Evolutionary conservation across 1,284 basidiomycete species (phyloP).

Genomic region (Tilletia walkeri): DNA sequence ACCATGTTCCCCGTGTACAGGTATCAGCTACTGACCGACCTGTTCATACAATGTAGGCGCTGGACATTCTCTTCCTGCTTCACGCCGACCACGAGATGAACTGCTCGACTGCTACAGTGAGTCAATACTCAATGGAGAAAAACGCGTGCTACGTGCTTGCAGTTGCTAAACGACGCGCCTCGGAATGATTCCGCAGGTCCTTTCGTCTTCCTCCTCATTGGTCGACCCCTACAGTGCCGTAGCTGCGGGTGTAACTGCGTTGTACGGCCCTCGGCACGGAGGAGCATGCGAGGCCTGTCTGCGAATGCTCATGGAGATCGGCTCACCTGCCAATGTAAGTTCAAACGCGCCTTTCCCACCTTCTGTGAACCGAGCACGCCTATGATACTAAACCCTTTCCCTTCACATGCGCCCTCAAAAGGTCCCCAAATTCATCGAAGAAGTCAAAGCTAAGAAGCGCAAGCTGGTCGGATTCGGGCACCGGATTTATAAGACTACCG

Average conservation of each 20-base stretch:
- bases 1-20: not conserved
- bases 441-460: slow-evolving; percentile 78
- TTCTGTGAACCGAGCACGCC: too few relatives aligned
- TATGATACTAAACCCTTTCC: too few relatives aligned
- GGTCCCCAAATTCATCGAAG: slow-evolving; percentile 57
- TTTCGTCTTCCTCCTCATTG: slow-evolving; percentile 75
- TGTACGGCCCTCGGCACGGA: slow-evolving; percentile 72
- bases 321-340: slow-evolving; percentile 19
- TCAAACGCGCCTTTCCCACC: not conserved
- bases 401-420: too few relatives aligned
- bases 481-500: slow-evolving; percentile 60
- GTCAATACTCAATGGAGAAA: not conserved
- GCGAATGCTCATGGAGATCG: slow-evolving; percentile 19
- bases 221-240: slow-evolving; percentile 83
- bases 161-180: too few relatives aligned
- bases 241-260: slow-evolving; percentile 22
- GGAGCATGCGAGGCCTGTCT: slow-evolving; percentile 27
- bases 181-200: not conserved
- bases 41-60: slow-evolving; percentile 57
- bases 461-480: slow-evolving; percentile 83
- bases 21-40: not conserved
- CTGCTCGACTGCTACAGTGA: slow-evolving; percentile 71
- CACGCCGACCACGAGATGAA: slow-evolving; percentile 81
- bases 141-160: too few relatives aligned
- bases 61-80: slow-evolving; percentile 78